Conservation (phyloP, 768 basidiomycete species). For the Omphalotus guepiniiformis region DNA sequence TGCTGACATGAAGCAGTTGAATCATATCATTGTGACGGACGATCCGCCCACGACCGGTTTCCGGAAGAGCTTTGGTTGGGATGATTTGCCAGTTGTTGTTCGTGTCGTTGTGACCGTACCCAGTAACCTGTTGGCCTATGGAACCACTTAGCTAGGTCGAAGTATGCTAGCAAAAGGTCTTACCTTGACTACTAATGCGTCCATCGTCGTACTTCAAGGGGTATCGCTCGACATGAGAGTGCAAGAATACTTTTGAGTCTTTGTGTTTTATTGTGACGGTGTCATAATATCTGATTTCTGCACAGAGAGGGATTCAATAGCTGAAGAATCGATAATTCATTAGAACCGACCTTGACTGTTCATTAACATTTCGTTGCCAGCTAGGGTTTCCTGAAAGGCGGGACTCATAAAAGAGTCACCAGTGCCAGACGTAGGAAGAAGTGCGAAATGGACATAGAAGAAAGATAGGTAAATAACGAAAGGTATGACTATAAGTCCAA, state of each 20-base stretch:
- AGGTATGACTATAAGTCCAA: conserved; percentile 86
- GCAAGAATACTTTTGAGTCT: conserved; percentile 89
- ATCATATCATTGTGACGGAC: conserved; percentile 88
- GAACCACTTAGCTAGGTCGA: conserved; percentile 4
- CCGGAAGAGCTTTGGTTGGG: conserved; percentile 92
- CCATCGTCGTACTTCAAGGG: conserved; percentile 95
- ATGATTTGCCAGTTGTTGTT: conserved; percentile 97
- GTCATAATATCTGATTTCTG: conserved; percentile 94
- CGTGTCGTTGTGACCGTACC: conserved; percentile 87
- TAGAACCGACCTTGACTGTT: conserved; percentile 79
- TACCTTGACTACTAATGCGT: conserved; percentile 90
- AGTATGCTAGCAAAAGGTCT: conserved; percentile 2
- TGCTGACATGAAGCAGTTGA: conserved; percentile 84
- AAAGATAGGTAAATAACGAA: conserved; percentile 88
- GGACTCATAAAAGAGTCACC: conserved; percentile 98
- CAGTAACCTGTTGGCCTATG: conserved; percentile 91
- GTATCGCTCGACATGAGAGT: conserved; percentile 89
- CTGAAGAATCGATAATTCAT: neutral
- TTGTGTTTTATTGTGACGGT: conserved; percentile 85
- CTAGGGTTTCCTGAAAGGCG: conserved; percentile 92
- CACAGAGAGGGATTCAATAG: neutral
- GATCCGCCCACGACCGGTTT: conserved; percentile 87
- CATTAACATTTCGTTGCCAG: conserved; percentile 87
- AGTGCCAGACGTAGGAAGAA: conserved; percentile 84
- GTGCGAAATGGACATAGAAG: conserved; percentile 93